Evolutionary conservation across 495 filamentous ascomycete genomes (phyloP).

Genomic region (Aspergillus olivimuriae): DNA sequence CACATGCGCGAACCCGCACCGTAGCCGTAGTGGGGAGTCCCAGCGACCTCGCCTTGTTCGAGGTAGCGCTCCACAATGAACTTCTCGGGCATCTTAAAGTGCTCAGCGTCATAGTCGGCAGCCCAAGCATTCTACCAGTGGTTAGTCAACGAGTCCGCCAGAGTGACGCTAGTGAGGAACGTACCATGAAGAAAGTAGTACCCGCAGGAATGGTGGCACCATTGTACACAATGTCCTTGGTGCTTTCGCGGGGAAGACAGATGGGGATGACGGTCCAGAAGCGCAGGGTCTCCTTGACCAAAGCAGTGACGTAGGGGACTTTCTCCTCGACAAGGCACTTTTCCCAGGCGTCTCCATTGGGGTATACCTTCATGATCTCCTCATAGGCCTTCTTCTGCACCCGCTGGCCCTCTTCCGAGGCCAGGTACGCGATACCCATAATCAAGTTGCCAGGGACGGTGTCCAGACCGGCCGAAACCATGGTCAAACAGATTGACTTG

Average conservation of each 20-base stretch:
- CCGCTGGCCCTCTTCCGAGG: slow-evolving; percentile 50
- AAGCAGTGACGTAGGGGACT: slow-evolving; percentile 60
- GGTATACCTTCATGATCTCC: slow-evolving; percentile 59
- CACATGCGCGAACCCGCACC: slow-evolving; percentile 69
- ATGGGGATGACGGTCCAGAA: slow-evolving; percentile 73
- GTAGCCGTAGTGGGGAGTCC: slow-evolving; percentile 65
- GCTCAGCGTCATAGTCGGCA: slow-evolving; percentile 59
- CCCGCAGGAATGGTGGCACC: slow-evolving; percentile 54
- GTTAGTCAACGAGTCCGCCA: too few species aligned
- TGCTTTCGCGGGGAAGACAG: slow-evolving; percentile 57
- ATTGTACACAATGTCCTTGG: slow-evolving; percentile 58
- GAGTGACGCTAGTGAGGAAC: slow-evolving; percentile 6
- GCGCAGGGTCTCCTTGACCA: slow-evolving; percentile 63
- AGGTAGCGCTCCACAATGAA: slow-evolving; percentile 65
- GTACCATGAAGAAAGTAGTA: slow-evolving; percentile 61
- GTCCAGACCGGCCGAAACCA: slow-evolving; percentile 69
- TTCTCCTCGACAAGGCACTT: slow-evolving; percentile 62
- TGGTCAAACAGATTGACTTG: slow-evolving; percentile 67
- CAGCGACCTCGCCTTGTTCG: slow-evolving; percentile 45
- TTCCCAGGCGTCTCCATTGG: slow-evolving; percentile 59
- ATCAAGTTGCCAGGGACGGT: slow-evolving; percentile 63
- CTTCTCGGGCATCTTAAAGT: slow-evolving; percentile 53
- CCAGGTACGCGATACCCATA: slow-evolving; percentile 68
- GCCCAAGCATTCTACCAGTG: slow-evolving; percentile 55
- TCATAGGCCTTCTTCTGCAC: slow-evolving; percentile 59